Percentiles rank a stretch among this genome's conserved stretches.
phyloP scores from a whole-genome alignment of 441 rosid genomes.

The Adansonia rubrostipa region DNA sequence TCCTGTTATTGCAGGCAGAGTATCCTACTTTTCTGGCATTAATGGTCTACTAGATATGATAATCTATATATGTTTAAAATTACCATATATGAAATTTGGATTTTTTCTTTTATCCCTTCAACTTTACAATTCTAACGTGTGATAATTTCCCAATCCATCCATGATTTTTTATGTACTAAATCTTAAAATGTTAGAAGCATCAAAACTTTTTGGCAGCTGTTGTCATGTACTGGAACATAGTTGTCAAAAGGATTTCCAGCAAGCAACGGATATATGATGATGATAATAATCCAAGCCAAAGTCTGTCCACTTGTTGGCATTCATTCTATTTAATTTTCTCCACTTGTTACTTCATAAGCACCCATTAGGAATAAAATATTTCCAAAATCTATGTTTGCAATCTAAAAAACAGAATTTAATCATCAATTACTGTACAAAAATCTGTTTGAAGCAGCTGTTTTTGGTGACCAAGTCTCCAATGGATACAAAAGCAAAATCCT shows the following conservation, averaged over 20 bases:
- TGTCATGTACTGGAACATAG: not conserved
- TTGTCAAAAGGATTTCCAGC: constrained; percentile 15
- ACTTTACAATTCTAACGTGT: not conserved
- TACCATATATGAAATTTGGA: too few species aligned
- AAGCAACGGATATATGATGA: not conserved
- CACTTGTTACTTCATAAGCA: not conserved
- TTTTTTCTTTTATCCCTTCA: not conserved
- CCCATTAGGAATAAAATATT: constrained; percentile 1
- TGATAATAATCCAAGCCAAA: not conserved
- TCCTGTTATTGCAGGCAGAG: too few species aligned
- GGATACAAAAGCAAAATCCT: not conserved
- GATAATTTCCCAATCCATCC: not conserved
- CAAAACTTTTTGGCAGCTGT: not conserved
- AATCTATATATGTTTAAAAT: too few species aligned
- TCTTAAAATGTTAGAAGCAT: constrained; percentile 1
- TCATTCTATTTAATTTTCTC: not conserved
- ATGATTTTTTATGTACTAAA: not conserved
- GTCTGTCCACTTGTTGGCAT: not conserved
- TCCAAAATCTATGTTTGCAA: not conserved
- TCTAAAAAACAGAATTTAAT: not conserved
- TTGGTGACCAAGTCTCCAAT: not conserved
- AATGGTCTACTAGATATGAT: too few species aligned
- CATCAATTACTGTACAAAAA: not conserved
- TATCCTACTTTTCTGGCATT: not conserved
- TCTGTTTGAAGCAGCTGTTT: not conserved